Evolutionary conservation across 352 stramenopile species (phyloP), one percentile per base, ranked within the genome.

Genomic region (Lagenidium sp.): DNA sequence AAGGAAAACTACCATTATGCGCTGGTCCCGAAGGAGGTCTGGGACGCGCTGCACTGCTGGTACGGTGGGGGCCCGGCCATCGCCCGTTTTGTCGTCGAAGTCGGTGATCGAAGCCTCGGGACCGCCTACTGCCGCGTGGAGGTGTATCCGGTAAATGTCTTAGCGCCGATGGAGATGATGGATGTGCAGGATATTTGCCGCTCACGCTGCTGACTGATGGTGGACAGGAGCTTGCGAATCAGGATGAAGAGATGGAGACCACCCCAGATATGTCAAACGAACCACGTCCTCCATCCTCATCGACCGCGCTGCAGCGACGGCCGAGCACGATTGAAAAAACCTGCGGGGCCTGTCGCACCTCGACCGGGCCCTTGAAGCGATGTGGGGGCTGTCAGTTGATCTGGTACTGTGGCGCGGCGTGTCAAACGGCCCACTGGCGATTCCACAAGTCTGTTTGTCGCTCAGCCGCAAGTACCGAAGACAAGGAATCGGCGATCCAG

Each of bases 351-450:
- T 87, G 75, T 24, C 56, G 65, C 4, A 63, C 68, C 15, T 62
- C 62, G 16, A 57, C 50, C 7, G 51, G 62, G 7, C 58, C 68
- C 10, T 46, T 82, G 4, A 86, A 87, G 36, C 75, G 80, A 24
- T 94, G 82, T 18, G 78, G 74, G 20, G 74, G 47, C 34, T 94
- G 82, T 53, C 72, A 83, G 41, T 38, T 79, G 8, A 65, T 87
- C 24, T 89, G 66, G 68, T 94, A 94, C 55, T 94, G 82, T 42
- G 71, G 64, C 4, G 36, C 53, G 16, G 57, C 52, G 26, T 94
- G 82, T 50, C 82, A 94, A 47, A 68, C 58, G 32, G 68, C 79
- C 4, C 79, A 91, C 34, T 91, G 79, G 79, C 85, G 85, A 34
- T 91, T 86, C 36, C 79, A 91, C 65, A 84, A 78, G 46, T 16